phyloP scores from a whole-genome alignment of 148 eudicot genomes.

The Dianthus caryophyllus region DNA sequence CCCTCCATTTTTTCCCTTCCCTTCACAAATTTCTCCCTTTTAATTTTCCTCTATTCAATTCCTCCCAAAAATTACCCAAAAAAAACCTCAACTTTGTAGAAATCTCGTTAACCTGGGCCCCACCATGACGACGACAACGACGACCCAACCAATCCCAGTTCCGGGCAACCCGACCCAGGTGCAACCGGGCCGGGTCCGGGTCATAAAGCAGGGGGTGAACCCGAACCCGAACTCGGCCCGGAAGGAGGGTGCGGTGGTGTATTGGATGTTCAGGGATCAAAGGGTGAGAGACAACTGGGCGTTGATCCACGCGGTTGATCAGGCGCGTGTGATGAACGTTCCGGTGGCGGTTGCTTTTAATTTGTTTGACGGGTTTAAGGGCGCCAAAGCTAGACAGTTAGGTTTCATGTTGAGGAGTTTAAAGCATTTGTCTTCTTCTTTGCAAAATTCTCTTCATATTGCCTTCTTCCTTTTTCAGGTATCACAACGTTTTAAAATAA shows the following conservation, averaged over 20 bases:
- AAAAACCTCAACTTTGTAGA: neutral
- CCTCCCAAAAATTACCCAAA: neutral
- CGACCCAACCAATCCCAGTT: conserved; percentile 22
- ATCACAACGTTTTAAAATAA: neutral
- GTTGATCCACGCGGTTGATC: conserved; percentile 80
- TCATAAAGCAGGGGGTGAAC: conserved; percentile 42
- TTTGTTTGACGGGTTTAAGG: conserved; percentile 72
- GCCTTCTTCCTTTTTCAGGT: conserved; percentile 83
- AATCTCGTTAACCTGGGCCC: neutral
- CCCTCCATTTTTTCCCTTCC: conserved; percentile 20
- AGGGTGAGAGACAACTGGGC: conserved; percentile 94
- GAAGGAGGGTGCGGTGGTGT: conserved; percentile 62
- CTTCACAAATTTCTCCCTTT: neutral
- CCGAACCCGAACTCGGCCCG: conserved; percentile 29
- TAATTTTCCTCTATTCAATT: no score
- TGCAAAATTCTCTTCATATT: conserved; percentile 39
- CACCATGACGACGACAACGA: conserved; percentile 13
- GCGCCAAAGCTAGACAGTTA: conserved; percentile 77
- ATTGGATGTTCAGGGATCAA: conserved; percentile 99
- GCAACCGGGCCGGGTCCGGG: conserved; percentile 61
- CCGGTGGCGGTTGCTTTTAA: conserved; percentile 83
- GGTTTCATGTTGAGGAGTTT: conserved; percentile 91
- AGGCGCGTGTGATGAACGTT: conserved; percentile 61
- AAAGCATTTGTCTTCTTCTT: conserved; percentile 34
- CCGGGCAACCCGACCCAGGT: conserved; percentile 26